Evolutionary conservation across 192 early-diverging fungal species (phyloP).

Genomic region (Backusella circina): DNA sequence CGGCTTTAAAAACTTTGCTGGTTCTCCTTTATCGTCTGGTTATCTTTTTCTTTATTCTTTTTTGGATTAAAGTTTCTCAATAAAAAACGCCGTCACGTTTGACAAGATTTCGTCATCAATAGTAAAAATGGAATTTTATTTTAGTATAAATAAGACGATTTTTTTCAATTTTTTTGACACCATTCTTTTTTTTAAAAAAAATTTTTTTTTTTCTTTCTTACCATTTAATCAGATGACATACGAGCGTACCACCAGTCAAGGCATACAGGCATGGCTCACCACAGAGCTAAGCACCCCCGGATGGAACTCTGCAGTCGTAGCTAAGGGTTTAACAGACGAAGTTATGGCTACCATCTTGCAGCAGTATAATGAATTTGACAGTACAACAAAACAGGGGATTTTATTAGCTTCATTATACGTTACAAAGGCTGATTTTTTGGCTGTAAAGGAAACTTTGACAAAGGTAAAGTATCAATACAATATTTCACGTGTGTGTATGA

Average conservation of each 20-base stretch:
- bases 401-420: constrained; percentile 26
- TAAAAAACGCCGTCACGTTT: neutral
- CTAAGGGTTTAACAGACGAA: constrained; percentile 26
- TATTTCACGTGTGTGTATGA: neutral
- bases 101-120: neutral
- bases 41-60: neutral
- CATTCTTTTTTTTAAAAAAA: constrained; percentile 13
- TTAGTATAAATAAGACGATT: neutral
- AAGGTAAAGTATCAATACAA: constrained; percentile 17
- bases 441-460: constrained; percentile 8
- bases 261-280: constrained; percentile 13
- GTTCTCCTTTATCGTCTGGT: neutral
- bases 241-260: constrained; percentile 17
- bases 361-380: constrained; percentile 18
- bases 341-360: constrained; percentile 3
- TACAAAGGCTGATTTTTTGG: constrained; percentile 12
- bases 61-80: neutral
- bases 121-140: neutral
- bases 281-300: constrained; percentile 14
- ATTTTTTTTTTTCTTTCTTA: constrained; percentile 3
- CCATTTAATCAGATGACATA: constrained; percentile 4
- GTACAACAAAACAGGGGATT: constrained; percentile 21
- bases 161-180: neutral
- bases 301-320: constrained; percentile 21
- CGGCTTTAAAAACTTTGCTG: too few species aligned